Evolutionary conservation across 176 grass and related monocot genomes (phyloP).

Genomic region (Miscanthus lutarioriparius): DNA sequence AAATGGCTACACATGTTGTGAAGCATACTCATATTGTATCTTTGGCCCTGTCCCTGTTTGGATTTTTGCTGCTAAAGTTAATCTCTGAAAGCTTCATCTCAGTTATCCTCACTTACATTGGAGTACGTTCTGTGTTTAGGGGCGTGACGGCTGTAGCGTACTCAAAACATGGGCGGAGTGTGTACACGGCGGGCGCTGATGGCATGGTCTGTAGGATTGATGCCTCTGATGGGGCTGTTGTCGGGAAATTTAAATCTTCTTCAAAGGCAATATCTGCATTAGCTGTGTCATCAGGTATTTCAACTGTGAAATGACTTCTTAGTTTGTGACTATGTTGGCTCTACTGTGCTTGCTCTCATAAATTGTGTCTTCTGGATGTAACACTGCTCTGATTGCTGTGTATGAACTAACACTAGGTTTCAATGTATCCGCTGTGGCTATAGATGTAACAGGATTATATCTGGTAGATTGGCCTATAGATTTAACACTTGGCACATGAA

Average conservation of each 20-base stretch:
- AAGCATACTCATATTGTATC: constrained; percentile 10
- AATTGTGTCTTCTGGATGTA: not conserved
- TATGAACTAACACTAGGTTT: not conserved
- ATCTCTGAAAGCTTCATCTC: constrained; percentile 13
- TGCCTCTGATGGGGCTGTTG: constrained; percentile 48
- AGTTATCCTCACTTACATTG: constrained; percentile 20
- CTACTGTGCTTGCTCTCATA: not conserved
- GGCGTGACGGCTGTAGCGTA: constrained; percentile 76
- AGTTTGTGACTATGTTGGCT: constrained; percentile 7
- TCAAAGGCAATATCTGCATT: constrained; percentile 83
- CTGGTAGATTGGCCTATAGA: not conserved
- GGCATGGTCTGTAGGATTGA: constrained; percentile 95
- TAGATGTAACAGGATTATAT: not conserved
- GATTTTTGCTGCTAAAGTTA: constrained; percentile 8
- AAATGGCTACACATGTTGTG: not conserved
- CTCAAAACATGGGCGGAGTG: constrained; percentile 42
- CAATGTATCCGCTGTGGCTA: not conserved
- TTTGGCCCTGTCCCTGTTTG: constrained; percentile 25
- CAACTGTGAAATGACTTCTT: not conserved
- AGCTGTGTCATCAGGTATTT: constrained; percentile 83
- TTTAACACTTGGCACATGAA: constrained; percentile 13
- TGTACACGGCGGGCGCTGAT: constrained; percentile 83
- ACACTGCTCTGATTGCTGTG: not conserved
- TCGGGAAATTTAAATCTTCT: constrained; percentile 65
- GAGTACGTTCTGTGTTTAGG: constrained; percentile 40